Percentiles rank a stretch among this genome's conserved stretches.
Conservation (phyloP, 164 flowering plant genomes). For the Cinnamomum micranthum region DNA sequence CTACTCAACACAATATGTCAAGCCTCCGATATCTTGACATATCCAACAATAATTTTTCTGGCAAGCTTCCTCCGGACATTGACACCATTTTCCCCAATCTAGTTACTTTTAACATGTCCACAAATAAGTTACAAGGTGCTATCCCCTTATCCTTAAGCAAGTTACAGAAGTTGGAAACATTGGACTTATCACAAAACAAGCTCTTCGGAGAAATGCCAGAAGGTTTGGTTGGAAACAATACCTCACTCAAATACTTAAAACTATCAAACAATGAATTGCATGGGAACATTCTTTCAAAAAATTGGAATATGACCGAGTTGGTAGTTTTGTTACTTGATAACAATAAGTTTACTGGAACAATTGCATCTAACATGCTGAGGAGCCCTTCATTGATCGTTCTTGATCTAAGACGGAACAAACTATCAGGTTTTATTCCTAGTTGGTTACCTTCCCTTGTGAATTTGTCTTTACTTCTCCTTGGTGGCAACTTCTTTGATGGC, state of each 20-base stretch:
- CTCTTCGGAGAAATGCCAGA: background rate
- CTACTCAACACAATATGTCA: no score
- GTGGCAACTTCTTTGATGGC: background rate
- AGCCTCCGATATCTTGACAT: no score
- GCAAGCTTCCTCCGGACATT: background rate
- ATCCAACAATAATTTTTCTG: no score
- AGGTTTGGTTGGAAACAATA: background rate
- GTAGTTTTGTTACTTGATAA: background rate
- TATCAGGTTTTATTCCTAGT: background rate
- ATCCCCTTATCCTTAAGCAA: background rate
- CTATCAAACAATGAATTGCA: background rate
- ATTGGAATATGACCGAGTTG: background rate
- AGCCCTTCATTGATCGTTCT: background rate
- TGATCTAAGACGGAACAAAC: background rate
- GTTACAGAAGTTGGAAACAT: background rate
- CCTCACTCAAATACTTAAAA: background rate
- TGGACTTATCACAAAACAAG: background rate
- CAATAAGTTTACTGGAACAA: background rate
- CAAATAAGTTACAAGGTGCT: constrained; percentile 3
- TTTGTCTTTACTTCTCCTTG: background rate
- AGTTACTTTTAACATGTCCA: background rate
- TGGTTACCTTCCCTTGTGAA: background rate
- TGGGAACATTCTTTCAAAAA: background rate
- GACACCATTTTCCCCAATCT: background rate
- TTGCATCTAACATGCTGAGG: background rate